Base-by-base conservation (phyloP, 2,329 filamentous ascomycete genomes). In the Trichoderma pleuroti region DNA sequence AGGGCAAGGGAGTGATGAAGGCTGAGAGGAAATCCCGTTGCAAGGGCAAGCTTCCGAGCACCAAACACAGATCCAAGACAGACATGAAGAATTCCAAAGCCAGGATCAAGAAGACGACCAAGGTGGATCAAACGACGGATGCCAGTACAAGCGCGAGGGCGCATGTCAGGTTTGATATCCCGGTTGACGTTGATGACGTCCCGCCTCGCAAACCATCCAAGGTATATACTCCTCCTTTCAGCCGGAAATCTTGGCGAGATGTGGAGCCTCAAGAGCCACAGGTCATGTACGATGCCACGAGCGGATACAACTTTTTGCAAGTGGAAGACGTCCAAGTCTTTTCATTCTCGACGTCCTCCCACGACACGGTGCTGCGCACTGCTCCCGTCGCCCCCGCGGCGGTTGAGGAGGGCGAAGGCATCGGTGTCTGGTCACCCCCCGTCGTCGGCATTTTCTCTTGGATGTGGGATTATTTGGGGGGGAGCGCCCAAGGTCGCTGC, bases 271-370 rank as follows among this genome's bases (percentile, higher is more conserved):
- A 71, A 52, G 62, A 67, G 42, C 70, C 70, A 9, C 62, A 71
- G 39, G 64, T 68, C 57, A 62, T 71, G 49, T 71, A 67, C 64
- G 70, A 71, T 18, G 46, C 57, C 24, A 60, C 56, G 49, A 68
- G 46, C 46, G 70, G 63, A 16, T 52, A 61, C 64, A 39, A 71
- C 49, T 71, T 71, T 36, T 30, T 71, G 59, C 70, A 71, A n/a
- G 70, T 71, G 49, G 70, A 71, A 36, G 70, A 71, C 49, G 42
- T 71, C 30, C 56, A 71, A 32, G 49, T 68, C 46, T 71, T 71
- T 57, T 68, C 70, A 4, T 71, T 71, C 39, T 68, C 70, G 18
- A 39, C 64, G 4, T 46, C 61, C 5, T 68, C 70, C 24, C 70
- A 71, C 11, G 64, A 71, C 34, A 68, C 54, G 59, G 42, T 68